These are phyloP conservation scores for Penicillium rolfsii DNA, from an alignment of 2,329 filamentous ascomycete genomes.

Conservation along the genomic window DNA sequence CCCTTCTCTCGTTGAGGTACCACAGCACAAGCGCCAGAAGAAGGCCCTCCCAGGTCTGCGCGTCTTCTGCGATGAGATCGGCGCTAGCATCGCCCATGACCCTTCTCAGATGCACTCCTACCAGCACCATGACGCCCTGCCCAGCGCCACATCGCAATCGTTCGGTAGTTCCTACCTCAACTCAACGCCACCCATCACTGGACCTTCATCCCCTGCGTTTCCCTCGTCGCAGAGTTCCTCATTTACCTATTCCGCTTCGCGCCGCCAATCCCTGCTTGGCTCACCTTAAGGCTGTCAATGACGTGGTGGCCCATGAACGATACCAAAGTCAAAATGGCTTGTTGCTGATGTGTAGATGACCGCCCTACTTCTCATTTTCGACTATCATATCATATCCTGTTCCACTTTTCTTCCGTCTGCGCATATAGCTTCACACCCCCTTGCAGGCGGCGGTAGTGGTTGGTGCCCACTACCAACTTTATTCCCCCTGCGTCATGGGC, in stretches of 20 bases:
- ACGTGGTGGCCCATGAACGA: slow-evolving; percentile 5
- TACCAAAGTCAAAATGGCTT: slow-evolving; percentile 7
- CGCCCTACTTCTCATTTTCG: not conserved
- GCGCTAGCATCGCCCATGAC: slow-evolving; percentile 29
- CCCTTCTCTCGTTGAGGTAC: slow-evolving; percentile 32
- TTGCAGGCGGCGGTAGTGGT: slow-evolving; percentile 19
- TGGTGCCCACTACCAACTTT: not conserved
- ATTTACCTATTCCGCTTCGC: slow-evolving; percentile 33
- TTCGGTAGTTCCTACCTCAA: slow-evolving; percentile 36
- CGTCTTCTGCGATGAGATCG: slow-evolving; percentile 42
- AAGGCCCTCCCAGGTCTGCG: slow-evolving; percentile 40
- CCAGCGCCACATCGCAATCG: slow-evolving; percentile 33
- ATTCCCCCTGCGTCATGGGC: not conserved
- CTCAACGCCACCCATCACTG: slow-evolving; percentile 40
- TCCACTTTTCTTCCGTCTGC: not conserved
- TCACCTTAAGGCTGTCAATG: slow-evolving; percentile 23
- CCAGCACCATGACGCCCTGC: slow-evolving; percentile 28
- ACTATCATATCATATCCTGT: not conserved
- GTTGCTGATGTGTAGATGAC: slow-evolving; percentile 25
- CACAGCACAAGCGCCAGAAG: slow-evolving; percentile 38
- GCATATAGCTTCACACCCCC: slow-evolving; percentile 17
- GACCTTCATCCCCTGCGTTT: slow-evolving; percentile 43
- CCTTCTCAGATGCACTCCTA: slow-evolving; percentile 7
- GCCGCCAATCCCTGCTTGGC: slow-evolving; percentile 35
- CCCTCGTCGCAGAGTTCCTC: slow-evolving; percentile 29